Percentiles rank a stretch among this genome's conserved stretches.
Conservation (phyloP, 1,284 basidiomycete genomes). For the Puccinia polysora region DNA sequence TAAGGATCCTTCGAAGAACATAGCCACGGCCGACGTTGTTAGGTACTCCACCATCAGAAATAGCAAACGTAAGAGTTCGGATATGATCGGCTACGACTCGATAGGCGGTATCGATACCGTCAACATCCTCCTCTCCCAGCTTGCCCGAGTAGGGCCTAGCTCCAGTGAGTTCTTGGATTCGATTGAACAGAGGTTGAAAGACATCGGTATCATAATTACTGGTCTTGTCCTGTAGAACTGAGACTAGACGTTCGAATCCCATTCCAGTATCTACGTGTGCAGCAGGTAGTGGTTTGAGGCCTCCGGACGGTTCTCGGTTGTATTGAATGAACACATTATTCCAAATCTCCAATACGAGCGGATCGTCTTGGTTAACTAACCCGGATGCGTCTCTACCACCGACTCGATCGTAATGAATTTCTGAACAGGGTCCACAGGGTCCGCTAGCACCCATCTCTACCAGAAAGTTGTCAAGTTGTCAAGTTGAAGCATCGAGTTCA, state of each 20-base stretch:
- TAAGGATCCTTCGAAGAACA: constrained; percentile 36
- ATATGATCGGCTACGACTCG: constrained; percentile 43
- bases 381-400: constrained; percentile 36
- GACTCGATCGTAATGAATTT: constrained; percentile 43
- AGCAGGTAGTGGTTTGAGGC: constrained; percentile 30
- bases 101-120: constrained; percentile 44
- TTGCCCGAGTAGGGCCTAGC: constrained; percentile 40
- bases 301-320: constrained; percentile 34
- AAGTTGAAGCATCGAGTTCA: too few relatives aligned
- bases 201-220: constrained; percentile 44
- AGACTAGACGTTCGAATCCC: constrained; percentile 41
- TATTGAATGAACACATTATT: constrained; percentile 44
- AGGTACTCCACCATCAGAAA: constrained; percentile 42
- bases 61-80: constrained; percentile 42
- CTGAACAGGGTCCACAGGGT: constrained; percentile 42
- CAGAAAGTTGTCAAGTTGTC: too few relatives aligned
- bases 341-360: constrained; percentile 41
- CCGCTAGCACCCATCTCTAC: constrained; percentile 43
- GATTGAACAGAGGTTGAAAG: constrained; percentile 30
- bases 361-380: constrained; percentile 41
- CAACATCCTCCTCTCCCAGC: constrained; percentile 33
- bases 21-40: constrained; percentile 43
- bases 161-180: constrained; percentile 34
- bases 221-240: constrained; percentile 37
- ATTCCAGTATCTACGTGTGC: constrained; percentile 40